These are phyloP conservation scores for Dichomitus squalens DNA, from an alignment of 1,284 basidiomycete genomes.

Conservation along the genomic window DNA sequence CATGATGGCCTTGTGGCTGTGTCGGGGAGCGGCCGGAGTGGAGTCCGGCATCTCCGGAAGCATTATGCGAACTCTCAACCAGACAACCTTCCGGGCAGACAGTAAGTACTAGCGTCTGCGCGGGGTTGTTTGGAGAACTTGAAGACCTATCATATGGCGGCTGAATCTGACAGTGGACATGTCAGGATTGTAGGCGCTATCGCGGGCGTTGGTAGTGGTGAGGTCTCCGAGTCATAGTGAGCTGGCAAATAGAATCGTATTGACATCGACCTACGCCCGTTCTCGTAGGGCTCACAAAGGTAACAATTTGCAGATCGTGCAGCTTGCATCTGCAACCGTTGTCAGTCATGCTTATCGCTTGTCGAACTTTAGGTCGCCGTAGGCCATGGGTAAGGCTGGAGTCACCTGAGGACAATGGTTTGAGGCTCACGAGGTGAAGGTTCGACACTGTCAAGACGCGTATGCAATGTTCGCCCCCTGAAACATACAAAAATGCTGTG, in stretches of 20 bases:
- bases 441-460: conserved; percentile 81
- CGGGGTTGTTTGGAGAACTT: neutral
- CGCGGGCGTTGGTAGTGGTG: conserved; percentile 66
- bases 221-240: conserved; percentile 19
- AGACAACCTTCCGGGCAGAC: too few species aligned
- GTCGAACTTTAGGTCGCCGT: conserved; percentile 57
- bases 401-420: neutral
- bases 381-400: conserved; percentile 58
- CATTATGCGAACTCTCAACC: too few species aligned
- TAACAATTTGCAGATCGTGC: conserved; percentile 22
- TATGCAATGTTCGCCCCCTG: conserved; percentile 70
- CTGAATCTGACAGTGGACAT: conserved; percentile 27
- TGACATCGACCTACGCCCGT: neutral
- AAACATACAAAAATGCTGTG: conserved; percentile 66
- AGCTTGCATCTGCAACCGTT: neutral
- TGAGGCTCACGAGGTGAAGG: conserved; percentile 32
- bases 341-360: neutral
- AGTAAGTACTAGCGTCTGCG: neutral
- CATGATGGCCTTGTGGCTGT: too few species aligned
- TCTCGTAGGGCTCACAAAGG: conserved; percentile 63
- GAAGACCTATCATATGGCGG: conserved; percentile 9
- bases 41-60: neutral
- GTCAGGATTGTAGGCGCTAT: conserved; percentile 59
- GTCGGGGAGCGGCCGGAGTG: neutral
- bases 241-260: neutral